Evolutionary conservation across 169 alveolate species (phyloP), one percentile per base, ranked within the genome.

Genomic region (Perkinsus olseni): DNA sequence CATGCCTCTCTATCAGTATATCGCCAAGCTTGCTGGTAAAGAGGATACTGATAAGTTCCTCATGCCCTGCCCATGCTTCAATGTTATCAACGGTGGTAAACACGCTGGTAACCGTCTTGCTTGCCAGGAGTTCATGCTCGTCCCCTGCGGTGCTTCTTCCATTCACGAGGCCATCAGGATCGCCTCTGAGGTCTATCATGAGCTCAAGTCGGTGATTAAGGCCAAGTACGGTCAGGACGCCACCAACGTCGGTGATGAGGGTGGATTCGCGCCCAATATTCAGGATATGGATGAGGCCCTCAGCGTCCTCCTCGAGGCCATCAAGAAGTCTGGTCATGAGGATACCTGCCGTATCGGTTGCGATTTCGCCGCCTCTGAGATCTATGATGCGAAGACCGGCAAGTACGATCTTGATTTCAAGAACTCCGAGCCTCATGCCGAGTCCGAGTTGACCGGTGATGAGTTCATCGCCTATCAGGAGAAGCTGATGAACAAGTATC

Each of bases 361-460:
- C 95, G 99, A 99, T 94, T 99, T 98, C 50, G 99, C 99, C n/a
- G 99, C 99, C 17, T 98, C 99, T 38, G 99, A 99, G 96, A 98
- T 99, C 97, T 98, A 94, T 94, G 96, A 94, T 93, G 96, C 96
- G 93, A 98, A 98, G 38, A 96, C 95, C 39, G 96, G 96, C 10
- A 96, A 96, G 40, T 98, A 99, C 97, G 98, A 99, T 95, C 94
- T 99, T 74, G 99, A 98, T 93, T 98, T 98, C 97, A 99, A 99
- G 97, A 96, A 98, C 90, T 97, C 97, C 51, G 96, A 94, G 94
- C 97, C 97, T 74, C 98, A 97, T 95, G 95, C 95, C 0, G 93
- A 96, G 62, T 93, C 93, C 94, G 94, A 97, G 94, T 96, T 95
- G 94, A 95, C 98, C 8, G 99, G 99, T 38, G 97, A 95, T 38